A percentile compares a stretch with the other conserved stretches of the same genome.
Evolutionary conservation across 2,329 filamentous ascomycete genomes (phyloP).

Genomic region (Hansfordia pulvinata): DNA sequence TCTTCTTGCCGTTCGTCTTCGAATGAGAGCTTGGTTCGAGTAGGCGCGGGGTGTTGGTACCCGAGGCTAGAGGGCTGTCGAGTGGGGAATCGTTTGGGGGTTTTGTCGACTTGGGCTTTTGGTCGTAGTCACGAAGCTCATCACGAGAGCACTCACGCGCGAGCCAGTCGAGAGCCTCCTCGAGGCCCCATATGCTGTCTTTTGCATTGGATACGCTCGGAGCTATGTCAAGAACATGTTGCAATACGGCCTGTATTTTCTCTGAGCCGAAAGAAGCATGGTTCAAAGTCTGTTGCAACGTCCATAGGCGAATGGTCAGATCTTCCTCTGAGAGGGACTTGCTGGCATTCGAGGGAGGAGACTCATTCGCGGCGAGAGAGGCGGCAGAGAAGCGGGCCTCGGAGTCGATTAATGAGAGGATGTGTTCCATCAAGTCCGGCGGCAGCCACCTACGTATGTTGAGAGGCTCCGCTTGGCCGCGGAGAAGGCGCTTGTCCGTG

Average conservation of each 20-base stretch:
- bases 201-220: slow-evolving; percentile 42
- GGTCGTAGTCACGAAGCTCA: slow-evolving; percentile 61
- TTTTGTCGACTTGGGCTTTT: slow-evolving; percentile 24
- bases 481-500: slow-evolving; percentile 72
- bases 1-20: slow-evolving; percentile 20
- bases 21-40: slow-evolving; percentile 16
- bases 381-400: slow-evolving; percentile 47
- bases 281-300: slow-evolving; percentile 58
- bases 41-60: slow-evolving; percentile 32
- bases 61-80: slow-evolving; percentile 35
- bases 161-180: slow-evolving; percentile 83
- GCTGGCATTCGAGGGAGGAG: slow-evolving; percentile 21
- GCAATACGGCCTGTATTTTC: slow-evolving; percentile 49
- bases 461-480: slow-evolving; percentile 62
- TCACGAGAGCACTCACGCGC: slow-evolving; percentile 59
- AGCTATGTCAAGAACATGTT: slow-evolving; percentile 53
- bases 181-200: slow-evolving; percentile 69
- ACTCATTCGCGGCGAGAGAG: slow-evolving; percentile 29
- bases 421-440: slow-evolving; percentile 61
- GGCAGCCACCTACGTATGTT: slow-evolving; percentile 69
- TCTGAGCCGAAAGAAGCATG: slow-evolving; percentile 54
- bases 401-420: slow-evolving; percentile 58
- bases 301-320: slow-evolving; percentile 70
- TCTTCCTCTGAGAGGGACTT: slow-evolving; percentile 63
- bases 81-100: slow-evolving; percentile 27